Base-by-base conservation (phyloP, 2,329 filamentous ascomycete genomes). In the Grosmannia penicillata region DNA sequence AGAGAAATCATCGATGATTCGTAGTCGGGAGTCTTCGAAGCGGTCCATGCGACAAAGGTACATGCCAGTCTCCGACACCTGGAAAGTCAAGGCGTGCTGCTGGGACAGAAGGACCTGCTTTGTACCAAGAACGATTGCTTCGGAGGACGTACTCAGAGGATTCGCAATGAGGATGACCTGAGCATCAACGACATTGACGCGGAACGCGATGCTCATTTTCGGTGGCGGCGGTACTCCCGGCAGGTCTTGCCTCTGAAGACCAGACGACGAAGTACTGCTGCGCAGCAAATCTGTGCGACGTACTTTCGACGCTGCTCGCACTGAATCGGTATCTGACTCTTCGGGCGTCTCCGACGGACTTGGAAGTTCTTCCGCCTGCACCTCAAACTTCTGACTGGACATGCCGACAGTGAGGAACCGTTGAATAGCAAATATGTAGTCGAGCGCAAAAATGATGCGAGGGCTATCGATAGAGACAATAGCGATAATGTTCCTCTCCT, bases 1-100 rank as follows among this genome's bases (percentile, higher is more conserved):
- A 3, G 86, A 94, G 55, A 98, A 98, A 57, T 98, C 87, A 53
- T 99, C 93, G 24, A 99, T 73, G 44, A 99, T 94, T 15, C 91
- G 78, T 33, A 98, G 68, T 27, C 85, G 76, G 29, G 80, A 87
- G 4, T 82, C 86, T 48, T 98, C 89, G 49, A 96, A 96, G 45
- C 78, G 83, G 57, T 99, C 93, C 91, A 99, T 98, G 11, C 91
- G 82, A 54, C 93, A 98, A 24, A 98, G 60, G 56, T 95, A 99
- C 91, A 99, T 98, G 49, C 91, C 91, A 38, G 96, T 74, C 52
- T 96, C 79, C 8, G 85, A 87, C 3, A 98, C 76, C 53, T 98
- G 89, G 53, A 99, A 71, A 1, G 91, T 95, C 48, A 93, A 71
- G 8, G 89, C 84, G 61, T 96, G 85, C 56, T 98, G 93, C 50